A percentile compares a stretch with the other conserved stretches of the same genome.
Evolutionary conservation across 208 protist genomes (phyloP).

Genomic region (Herpetomonas muscarum): DNA sequence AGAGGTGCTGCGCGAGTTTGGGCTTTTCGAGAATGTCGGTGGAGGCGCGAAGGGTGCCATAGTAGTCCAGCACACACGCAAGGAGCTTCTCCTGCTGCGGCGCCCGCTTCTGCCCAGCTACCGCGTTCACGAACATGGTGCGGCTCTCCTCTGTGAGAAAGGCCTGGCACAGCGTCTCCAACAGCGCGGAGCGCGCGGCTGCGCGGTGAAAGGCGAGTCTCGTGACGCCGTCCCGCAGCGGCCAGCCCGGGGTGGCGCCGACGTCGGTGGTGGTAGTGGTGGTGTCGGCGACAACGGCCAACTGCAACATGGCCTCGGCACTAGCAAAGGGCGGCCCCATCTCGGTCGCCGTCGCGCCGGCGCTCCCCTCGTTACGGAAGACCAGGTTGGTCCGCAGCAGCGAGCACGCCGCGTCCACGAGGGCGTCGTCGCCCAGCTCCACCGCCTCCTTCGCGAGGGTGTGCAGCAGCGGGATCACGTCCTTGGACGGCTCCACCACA

Average conservation of each 20-base stretch:
- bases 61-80: conserved; percentile 32
- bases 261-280: neutral
- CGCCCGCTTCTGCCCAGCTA: conserved; percentile 14
- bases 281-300: no score
- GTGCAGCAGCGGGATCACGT: conserved; percentile 46
- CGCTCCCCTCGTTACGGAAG: conserved; percentile 27
- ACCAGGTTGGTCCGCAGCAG: conserved; percentile 74
- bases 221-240: conserved; percentile 20
- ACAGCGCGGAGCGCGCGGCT: conserved; percentile 30
- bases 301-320: conserved; percentile 12
- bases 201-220: conserved; percentile 34
- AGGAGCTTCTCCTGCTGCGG: conserved; percentile 5
- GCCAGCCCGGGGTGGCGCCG: neutral
- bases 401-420: conserved; percentile 28
- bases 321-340: conserved; percentile 25
- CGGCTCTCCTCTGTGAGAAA: conserved; percentile 32
- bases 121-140: conserved; percentile 27
- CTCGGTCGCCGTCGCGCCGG: conserved; percentile 13
- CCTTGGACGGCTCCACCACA: conserved; percentile 47
- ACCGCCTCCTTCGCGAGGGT: conserved; percentile 24
- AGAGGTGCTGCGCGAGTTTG: conserved; percentile 48
- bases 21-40: conserved; percentile 26
- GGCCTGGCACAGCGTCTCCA: conserved; percentile 30
- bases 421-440: conserved; percentile 13
- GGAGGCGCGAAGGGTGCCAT: conserved; percentile 53